Percentiles rank a stretch among this genome's conserved stretches.
These are phyloP conservation scores for Alternaria tenuissima DNA, from an alignment of 2,329 filamentous ascomycete species.

Conservation along the genomic window DNA sequence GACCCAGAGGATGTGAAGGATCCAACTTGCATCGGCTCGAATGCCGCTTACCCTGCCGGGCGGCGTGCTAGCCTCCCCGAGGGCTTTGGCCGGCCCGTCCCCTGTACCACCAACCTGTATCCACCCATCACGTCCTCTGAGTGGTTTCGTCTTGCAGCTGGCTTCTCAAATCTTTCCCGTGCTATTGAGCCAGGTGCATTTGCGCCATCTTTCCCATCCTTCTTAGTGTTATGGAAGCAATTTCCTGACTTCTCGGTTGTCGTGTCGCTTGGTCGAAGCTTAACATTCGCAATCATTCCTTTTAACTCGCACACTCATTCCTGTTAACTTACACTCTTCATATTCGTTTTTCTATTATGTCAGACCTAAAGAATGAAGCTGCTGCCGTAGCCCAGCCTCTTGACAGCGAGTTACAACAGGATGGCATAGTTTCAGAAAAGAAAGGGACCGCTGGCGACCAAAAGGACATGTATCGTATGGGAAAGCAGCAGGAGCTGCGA, in stretches of 20 bases:
- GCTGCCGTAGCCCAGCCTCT: background rate
- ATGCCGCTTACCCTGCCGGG: background rate
- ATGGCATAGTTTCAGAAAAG: slow-evolving; percentile 17
- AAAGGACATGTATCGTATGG: slow-evolving; percentile 41
- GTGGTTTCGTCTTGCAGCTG: background rate
- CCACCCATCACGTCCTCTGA: background rate
- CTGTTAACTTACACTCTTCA: background rate
- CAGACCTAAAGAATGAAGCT: background rate
- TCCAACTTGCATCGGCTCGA: background rate
- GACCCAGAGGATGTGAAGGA: slow-evolving; percentile 5
- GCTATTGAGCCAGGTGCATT: background rate
- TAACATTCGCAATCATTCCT: background rate
- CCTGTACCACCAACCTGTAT: background rate
- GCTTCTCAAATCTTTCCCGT: background rate
- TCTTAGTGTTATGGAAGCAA: no score
- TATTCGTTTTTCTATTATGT: slow-evolving; percentile 1
- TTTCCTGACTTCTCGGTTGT: no score
- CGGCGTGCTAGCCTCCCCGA: background rate
- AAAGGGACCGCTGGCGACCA: slow-evolving; percentile 30
- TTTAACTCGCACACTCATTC: background rate
- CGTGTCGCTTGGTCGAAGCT: background rate
- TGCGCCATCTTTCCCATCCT: background rate
- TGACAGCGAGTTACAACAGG: slow-evolving; percentile 14
- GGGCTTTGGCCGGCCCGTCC: background rate
- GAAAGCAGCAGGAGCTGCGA: slow-evolving; percentile 37